phyloP scores from a whole-genome alignment of 2,329 filamentous ascomycete species.

The Fusarium papillatum region DNA sequence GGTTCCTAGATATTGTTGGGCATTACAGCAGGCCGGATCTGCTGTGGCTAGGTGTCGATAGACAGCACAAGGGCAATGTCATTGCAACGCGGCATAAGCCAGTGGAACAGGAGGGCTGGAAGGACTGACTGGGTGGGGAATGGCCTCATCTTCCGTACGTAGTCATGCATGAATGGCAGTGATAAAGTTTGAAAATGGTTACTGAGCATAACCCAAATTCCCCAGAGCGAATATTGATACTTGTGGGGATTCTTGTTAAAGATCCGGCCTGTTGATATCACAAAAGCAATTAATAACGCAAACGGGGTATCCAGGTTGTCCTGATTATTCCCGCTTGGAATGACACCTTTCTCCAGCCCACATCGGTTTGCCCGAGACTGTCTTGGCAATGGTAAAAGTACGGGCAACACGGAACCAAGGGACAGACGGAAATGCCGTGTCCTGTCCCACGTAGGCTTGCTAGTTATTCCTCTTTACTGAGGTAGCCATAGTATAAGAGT shows the following conservation, averaged over 20 bases:
- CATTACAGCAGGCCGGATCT: conserved; percentile 55
- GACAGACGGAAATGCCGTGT: neutral
- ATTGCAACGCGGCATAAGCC: conserved; percentile 20
- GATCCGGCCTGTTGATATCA: neutral
- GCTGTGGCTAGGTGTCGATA: conserved; percentile 50
- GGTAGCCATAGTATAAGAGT: neutral
- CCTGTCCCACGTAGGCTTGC: neutral
- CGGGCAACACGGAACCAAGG: neutral
- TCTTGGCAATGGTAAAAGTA: neutral
- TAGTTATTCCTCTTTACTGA: neutral
- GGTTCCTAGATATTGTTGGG: conserved; percentile 54
- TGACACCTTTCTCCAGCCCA: neutral
- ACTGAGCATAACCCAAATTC: neutral
- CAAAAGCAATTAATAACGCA: neutral
- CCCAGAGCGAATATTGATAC: neutral
- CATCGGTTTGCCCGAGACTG: neutral
- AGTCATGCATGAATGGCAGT: neutral
- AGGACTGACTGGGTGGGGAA: neutral
- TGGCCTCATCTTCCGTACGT: neutral
- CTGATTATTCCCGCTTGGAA: neutral
- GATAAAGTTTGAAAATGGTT: neutral
- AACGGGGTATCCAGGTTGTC: neutral
- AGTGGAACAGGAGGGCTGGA: neutral
- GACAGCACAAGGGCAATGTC: conserved; percentile 27
- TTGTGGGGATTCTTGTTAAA: neutral